phyloP scores from a whole-genome alignment of 2,329 filamentous ascomycete species.

The Rutstroemia sp. region DNA sequence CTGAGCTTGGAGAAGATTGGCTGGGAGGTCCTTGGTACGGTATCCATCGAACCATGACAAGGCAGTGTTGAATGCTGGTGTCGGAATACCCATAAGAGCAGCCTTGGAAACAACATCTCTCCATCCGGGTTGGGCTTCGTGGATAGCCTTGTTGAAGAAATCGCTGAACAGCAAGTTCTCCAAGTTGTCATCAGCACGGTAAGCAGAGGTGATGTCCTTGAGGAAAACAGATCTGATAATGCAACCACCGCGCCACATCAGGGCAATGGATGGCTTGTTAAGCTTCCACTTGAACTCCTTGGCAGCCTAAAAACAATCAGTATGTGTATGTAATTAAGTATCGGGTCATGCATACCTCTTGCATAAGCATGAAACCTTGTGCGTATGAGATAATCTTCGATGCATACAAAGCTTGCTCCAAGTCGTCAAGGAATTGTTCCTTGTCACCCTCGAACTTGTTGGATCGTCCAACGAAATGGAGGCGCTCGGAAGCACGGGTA shows the following conservation, averaged over 20 bases:
- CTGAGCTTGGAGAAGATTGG: slow-evolving; percentile 97
- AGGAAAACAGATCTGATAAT: slow-evolving; percentile 99
- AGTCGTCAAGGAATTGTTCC: slow-evolving; percentile 88
- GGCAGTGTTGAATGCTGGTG: slow-evolving; percentile 92
- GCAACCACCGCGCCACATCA: slow-evolving; percentile 99
- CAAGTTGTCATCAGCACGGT: slow-evolving; percentile 88
- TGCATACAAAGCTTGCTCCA: slow-evolving; percentile 97
- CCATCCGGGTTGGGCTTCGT: slow-evolving; percentile 91
- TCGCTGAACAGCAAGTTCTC: slow-evolving; percentile 98
- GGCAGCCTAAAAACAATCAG: slow-evolving; percentile 58
- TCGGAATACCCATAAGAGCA: slow-evolving; percentile 90
- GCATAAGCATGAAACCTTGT: slow-evolving; percentile 99
- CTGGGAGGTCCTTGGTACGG: slow-evolving; percentile 92
- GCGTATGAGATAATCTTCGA: slow-evolving; percentile 99
- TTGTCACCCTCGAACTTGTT: slow-evolving; percentile 84
- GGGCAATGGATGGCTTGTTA: slow-evolving; percentile 98
- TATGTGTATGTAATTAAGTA: slow-evolving; percentile 2
- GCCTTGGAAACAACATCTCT: slow-evolving; percentile 86
- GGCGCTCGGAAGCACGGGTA: slow-evolving; percentile 68
- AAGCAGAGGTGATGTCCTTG: slow-evolving; percentile 97
- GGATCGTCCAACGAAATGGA: slow-evolving; percentile 64
- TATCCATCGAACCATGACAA: slow-evolving; percentile 99
- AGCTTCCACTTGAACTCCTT: slow-evolving; percentile 97
- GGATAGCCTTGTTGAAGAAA: slow-evolving; percentile 99
- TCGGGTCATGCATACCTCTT: slow-evolving; percentile 56